These are phyloP conservation scores for Pseudogymnoascus sp. DNA, from an alignment of 2,329 filamentous ascomycete species.

Conservation along the genomic window DNA sequence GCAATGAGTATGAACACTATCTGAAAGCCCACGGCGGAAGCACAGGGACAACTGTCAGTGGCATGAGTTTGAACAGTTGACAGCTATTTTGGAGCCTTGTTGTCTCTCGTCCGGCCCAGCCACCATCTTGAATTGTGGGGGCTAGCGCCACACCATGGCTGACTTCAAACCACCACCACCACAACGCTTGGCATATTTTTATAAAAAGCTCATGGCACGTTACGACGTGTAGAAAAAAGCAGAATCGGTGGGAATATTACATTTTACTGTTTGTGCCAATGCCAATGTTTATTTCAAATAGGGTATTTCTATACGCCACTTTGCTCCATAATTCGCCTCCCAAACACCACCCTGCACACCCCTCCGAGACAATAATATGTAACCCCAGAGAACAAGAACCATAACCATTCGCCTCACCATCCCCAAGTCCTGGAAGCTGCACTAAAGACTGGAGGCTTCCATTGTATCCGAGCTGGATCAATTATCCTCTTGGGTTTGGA, in stretches of 20 bases:
- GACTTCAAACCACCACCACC: no score
- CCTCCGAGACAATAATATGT: not conserved
- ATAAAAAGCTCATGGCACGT: not conserved
- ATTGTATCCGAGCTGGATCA: slow-evolving; percentile 70
- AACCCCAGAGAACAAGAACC: not conserved
- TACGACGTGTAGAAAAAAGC: not conserved
- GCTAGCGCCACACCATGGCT: not conserved
- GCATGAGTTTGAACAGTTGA: not conserved
- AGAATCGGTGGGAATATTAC: not conserved
- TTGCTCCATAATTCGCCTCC: slow-evolving; percentile 2
- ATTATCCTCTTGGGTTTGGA: slow-evolving; percentile 69
- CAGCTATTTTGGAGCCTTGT: slow-evolving; percentile 2
- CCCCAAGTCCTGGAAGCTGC: slow-evolving; percentile 90
- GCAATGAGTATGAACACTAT: not conserved
- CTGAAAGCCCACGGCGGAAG: not conserved
- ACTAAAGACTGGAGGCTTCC: slow-evolving; percentile 94
- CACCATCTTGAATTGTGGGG: not conserved
- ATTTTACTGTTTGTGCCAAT: not conserved
- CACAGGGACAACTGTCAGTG: not conserved
- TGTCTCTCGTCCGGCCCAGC: not conserved
- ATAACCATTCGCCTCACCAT: slow-evolving; percentile 50
- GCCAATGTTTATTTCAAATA: not conserved
- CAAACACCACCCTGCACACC: not conserved
- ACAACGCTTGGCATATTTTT: not conserved
- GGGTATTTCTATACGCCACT: slow-evolving; percentile 2